Evolutionary conservation across 768 basidiomycete species (phyloP).

Genomic region (Mycena venus): DNA sequence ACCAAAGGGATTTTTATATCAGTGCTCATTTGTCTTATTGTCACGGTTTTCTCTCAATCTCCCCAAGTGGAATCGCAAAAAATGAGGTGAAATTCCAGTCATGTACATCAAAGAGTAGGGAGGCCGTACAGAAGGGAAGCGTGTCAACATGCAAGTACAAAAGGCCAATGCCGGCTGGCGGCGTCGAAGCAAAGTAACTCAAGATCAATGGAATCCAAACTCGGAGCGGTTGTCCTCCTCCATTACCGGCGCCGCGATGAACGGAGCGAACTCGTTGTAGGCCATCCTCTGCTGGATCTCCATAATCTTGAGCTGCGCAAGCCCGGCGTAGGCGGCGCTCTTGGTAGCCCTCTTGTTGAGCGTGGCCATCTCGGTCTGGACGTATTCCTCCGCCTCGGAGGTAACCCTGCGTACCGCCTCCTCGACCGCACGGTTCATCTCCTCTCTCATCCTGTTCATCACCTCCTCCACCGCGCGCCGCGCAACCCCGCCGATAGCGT

Average conservation of each 20-base stretch:
- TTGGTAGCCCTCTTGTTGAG: conserved; percentile 1
- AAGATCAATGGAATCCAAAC: no score
- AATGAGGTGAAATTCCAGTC: no score
- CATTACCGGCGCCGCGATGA: background rate
- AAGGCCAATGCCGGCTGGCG: no score
- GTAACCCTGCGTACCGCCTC: background rate
- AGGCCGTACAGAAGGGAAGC: no score
- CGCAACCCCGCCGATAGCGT: background rate
- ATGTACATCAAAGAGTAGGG: no score
- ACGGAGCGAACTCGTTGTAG: background rate
- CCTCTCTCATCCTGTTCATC: background rate
- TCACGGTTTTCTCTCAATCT: no score
- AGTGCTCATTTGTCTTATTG: no score
- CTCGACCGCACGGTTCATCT: background rate
- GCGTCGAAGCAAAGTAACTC: no score
- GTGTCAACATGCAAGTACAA: no score
- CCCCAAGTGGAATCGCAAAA: no score
- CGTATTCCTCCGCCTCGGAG: background rate
- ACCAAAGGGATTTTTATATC: no score
- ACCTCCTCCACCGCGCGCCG: background rate
- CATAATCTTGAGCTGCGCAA: background rate
- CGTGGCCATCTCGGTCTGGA: background rate
- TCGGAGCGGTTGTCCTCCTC: no score
- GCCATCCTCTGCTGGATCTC: conserved; percentile 1
- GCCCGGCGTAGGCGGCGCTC: background rate